Base-by-base conservation (phyloP, 805 yeast genomes). In the Pichia heedii region DNA sequence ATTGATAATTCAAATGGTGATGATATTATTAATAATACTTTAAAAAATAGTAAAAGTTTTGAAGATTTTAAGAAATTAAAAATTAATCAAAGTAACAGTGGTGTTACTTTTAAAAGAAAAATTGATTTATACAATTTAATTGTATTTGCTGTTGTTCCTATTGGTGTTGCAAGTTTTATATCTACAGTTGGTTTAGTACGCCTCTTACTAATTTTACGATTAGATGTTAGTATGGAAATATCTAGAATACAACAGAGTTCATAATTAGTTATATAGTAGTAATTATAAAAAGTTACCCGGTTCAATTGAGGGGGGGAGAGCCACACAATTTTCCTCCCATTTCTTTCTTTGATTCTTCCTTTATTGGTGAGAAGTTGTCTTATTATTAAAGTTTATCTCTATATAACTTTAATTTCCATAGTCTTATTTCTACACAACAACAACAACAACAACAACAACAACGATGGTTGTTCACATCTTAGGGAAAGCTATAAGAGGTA, bases 111-210 rank as follows among this genome's bases (percentile, higher is more conserved):
- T 24, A 24, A 77, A 34, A 71, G 96, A 43, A 81, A 88, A 30
- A 84, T 89, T 47, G 95, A 90, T 59, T 70, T 89, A 43, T 86
- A 87, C 61, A 85, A 84, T 52, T 84, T 93, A 40, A 87, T 84
- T 0, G 97, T 90, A 2, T 90, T 86, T 66, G 97, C 97, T 2
- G 98, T 90, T 34, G 96, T 90, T n/a, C 98, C 98, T 0, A 87
- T 90, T 16, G 97, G 98, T 0, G 56, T 90, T 47, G 97, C 97
- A 5, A 85, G 96, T 53, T 90, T 93, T 55, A 64, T 89, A 21
- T 88, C 97, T 3, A 86, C 89, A 95, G 69, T 88, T 32, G 93
- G 89, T 0, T 65, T 90, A 33, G 65, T 90, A 16, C 66, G 97
- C 47, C 76, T 84, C 39, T 65, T 88, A 40, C 69, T 88, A 50